Evolutionary conservation across 305 asterid genomes (phyloP).

Genomic region (Withania somnifera): DNA sequence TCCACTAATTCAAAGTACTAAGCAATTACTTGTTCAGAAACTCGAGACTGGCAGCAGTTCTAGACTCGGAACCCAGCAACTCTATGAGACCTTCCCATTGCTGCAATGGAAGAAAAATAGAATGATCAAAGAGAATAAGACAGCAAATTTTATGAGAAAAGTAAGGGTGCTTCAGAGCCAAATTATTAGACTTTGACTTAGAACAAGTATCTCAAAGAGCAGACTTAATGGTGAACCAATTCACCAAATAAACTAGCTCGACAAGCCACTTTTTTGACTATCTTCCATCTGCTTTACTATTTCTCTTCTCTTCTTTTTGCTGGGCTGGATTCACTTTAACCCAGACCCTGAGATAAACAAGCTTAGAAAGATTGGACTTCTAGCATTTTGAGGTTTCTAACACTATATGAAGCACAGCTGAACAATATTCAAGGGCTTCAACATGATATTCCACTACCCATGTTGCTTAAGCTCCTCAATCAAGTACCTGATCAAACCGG

Average conservation of each 20-base stretch:
- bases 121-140: neutral
- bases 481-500: neutral
- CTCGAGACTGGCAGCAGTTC: conserved; percentile 81
- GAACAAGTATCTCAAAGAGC: neutral
- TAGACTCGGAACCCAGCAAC: conserved; percentile 67
- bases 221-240: neutral
- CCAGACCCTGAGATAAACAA: neutral
- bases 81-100: conserved; percentile 99
- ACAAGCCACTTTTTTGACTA: neutral
- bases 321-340: neutral
- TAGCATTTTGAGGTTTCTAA: neutral
- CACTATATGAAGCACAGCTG: neutral
- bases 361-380: neutral
- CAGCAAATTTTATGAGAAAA: neutral
- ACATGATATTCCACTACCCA: neutral
- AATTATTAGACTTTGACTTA: neutral
- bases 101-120: conserved; percentile 25
- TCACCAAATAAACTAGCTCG: neutral
- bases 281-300: neutral
- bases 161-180: neutral
- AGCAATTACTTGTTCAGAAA: conserved; percentile 61
- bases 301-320: neutral
- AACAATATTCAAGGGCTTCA: neutral
- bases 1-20: neutral
- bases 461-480: neutral